A percentile compares a stretch with the other conserved stretches of the same genome.
Evolutionary conservation across 768 basidiomycete species (phyloP).

Genomic region (Antrodiella citrinella): DNA sequence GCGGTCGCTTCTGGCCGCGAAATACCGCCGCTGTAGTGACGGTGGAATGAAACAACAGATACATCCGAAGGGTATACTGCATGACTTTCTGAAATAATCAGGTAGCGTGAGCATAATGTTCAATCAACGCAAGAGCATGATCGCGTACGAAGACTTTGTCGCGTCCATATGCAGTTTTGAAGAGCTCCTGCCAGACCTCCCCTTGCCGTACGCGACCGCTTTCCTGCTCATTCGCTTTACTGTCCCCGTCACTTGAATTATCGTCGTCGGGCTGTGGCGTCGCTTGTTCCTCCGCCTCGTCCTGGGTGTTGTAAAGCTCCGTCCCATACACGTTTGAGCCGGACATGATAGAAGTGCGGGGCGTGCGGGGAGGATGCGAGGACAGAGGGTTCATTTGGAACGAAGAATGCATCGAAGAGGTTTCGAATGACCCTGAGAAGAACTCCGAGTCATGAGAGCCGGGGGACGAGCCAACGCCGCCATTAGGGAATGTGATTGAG

Average conservation of each 20-base stretch:
- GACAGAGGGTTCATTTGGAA: slow-evolving; percentile 83
- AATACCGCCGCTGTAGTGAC: slow-evolving; percentile 39
- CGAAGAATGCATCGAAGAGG: slow-evolving; percentile 31
- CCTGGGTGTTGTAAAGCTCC: slow-evolving; percentile 38
- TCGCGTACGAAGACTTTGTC: slow-evolving; percentile 78
- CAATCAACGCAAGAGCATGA: neutral
- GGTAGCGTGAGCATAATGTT: neutral
- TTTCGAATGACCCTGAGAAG: slow-evolving; percentile 54
- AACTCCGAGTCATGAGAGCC: slow-evolving; percentile 36
- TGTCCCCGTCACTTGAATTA: slow-evolving; percentile 23
- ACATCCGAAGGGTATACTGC: slow-evolving; percentile 74
- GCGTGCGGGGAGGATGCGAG: slow-evolving; percentile 71
- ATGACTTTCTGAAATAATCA: slow-evolving; percentile 60
- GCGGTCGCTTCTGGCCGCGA: slow-evolving; percentile 34
- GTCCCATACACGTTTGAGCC: slow-evolving; percentile 31
- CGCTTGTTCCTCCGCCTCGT: slow-evolving; percentile 25
- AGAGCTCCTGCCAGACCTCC: slow-evolving; percentile 76
- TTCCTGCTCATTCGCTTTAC: slow-evolving; percentile 13
- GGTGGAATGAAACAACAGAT: slow-evolving; percentile 60
- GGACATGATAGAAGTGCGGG: slow-evolving; percentile 43
- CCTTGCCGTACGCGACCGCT: slow-evolving; percentile 35
- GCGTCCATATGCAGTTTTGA: slow-evolving; percentile 69
- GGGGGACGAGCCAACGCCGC: slow-evolving; percentile 29
- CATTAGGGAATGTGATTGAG: slow-evolving; percentile 53
- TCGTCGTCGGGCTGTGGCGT: slow-evolving; percentile 16